These are phyloP conservation scores for Senna tora DNA, from an alignment of 306 rosid species.

Conservation along the genomic window DNA sequence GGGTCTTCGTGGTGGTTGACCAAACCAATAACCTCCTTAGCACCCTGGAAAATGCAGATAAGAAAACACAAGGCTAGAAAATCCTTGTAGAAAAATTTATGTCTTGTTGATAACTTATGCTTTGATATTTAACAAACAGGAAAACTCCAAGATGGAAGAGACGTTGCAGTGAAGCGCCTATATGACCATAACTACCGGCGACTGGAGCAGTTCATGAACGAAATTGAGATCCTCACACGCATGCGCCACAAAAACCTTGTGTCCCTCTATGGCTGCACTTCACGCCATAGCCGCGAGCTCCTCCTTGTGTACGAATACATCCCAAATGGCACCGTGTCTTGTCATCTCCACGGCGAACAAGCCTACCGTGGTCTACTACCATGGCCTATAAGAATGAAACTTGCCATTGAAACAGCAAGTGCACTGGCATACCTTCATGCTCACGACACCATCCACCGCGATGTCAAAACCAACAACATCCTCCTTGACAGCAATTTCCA, in stretches of 20 bases:
- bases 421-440: constrained; percentile 72
- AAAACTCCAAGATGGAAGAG: constrained; percentile 69
- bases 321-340: constrained; percentile 66
- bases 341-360: constrained; percentile 61
- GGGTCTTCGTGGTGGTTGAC: not conserved
- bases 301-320: constrained; percentile 71
- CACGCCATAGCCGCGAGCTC: constrained; percentile 58
- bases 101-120: constrained; percentile 30
- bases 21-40: not conserved
- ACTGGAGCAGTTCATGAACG: constrained; percentile 67
- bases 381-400: constrained; percentile 58
- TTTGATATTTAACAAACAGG: constrained; percentile 44
- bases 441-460: constrained; percentile 62
- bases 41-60: not conserved
- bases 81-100: not conserved
- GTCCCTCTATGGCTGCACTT: constrained; percentile 74
- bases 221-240: constrained; percentile 62
- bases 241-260: constrained; percentile 66
- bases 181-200: constrained; percentile 58
- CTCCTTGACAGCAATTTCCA: constrained; percentile 55
- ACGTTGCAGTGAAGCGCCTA: constrained; percentile 73
- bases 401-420: constrained; percentile 67
- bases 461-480: constrained; percentile 71
- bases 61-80: not conserved
- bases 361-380: constrained; percentile 41